phyloP scores from a whole-genome alignment of 345 rosid genomes.

The Leavenworthia alabamica region DNA sequence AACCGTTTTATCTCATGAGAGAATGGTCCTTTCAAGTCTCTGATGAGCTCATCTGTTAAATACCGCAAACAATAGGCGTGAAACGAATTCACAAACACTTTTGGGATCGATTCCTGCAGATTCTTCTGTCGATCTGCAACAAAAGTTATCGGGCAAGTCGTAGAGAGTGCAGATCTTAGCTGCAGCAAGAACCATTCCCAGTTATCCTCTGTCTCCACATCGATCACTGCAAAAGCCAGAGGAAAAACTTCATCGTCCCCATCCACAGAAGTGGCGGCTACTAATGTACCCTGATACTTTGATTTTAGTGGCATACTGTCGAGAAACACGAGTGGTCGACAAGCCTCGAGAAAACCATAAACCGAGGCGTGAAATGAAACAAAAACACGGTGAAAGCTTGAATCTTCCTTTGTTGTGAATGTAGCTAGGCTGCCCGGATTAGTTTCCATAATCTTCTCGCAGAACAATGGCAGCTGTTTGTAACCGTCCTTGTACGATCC shows the following conservation, averaged over 20 bases:
- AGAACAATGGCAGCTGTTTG: constrained; percentile 64
- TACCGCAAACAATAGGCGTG: constrained; percentile 72
- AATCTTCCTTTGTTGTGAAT: constrained; percentile 81
- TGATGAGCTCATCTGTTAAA: constrained; percentile 63
- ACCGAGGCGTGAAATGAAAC: constrained; percentile 79
- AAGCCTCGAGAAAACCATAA: constrained; percentile 68
- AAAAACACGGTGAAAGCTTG: constrained; percentile 87
- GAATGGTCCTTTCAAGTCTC: constrained; percentile 79
- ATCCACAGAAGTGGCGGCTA: constrained; percentile 86
- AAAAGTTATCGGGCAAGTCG: constrained; percentile 62
- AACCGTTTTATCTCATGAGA: constrained; percentile 83
- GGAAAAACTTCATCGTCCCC: constrained; percentile 79
- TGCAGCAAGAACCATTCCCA: constrained; percentile 95
- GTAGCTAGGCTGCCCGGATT: constrained; percentile 86
- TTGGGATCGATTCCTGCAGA: constrained; percentile 57
- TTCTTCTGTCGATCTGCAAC: constrained; percentile 80
- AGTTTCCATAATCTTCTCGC: constrained; percentile 76
- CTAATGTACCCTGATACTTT: constrained; percentile 79
- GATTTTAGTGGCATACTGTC: constrained; percentile 75
- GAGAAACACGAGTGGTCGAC: constrained; percentile 88
- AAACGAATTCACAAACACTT: constrained; percentile 53
- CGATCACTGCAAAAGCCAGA: constrained; percentile 78
- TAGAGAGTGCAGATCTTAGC: constrained; percentile 54
- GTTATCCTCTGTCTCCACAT: constrained; percentile 66
- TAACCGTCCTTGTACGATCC: constrained; percentile 92